Base-by-base conservation (phyloP, 2,329 filamentous ascomycete species). In the Massarina eburnea region DNA sequence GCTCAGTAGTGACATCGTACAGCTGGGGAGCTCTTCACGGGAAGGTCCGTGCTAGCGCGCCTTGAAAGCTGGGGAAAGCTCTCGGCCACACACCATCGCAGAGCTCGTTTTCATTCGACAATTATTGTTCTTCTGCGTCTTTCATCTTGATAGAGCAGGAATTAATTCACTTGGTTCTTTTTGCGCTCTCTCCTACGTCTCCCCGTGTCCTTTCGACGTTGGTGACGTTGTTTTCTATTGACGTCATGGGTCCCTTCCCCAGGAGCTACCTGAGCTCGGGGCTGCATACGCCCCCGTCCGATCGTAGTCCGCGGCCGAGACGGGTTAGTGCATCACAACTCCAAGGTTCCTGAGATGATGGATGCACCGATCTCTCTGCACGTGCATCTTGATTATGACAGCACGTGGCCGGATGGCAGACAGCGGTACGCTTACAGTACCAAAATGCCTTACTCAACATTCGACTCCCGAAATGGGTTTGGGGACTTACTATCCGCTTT, bases 281-380 rank as follows among this genome's bases (percentile, higher is more conserved):
- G 22, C 38, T 20, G 17, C 24, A 29, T 30, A 17, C 38, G 38
- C 20, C 10, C 33, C 35, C n/a, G 17, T 8, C 35, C 20, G 20
- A 3, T 38, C 24, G 19, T 17, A 30, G n/a, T 40, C 38, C 38
- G 38, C 38, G 38, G 38, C 38, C 38, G 38, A 29, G 38, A 29
- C 14, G 12, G 38, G 38, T 20, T 40, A 40, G 38, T 30, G 5
- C 12, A 30, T 14, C 27, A 6, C 27, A 8, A 30, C 27, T 30
- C 10, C 24, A 29, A n/a, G n/a, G n/a, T n/a, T n/a, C n/a, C n/a
- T n/a, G n/a, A n/a, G n/a, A n/a, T n/a, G n/a, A n/a, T n/a, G n/a
- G n/a, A n/a, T n/a, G n/a, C n/a, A n/a, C n/a, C n/a, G n/a, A n/a
- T n/a, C n/a, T n/a, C n/a, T n/a, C n/a, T n/a, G n/a, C n/a, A n/a